Evolutionary conservation across 129 eudicot species (phyloP), one percentile per base, ranked within the genome.

Genomic region (Flaveria brownii): DNA sequence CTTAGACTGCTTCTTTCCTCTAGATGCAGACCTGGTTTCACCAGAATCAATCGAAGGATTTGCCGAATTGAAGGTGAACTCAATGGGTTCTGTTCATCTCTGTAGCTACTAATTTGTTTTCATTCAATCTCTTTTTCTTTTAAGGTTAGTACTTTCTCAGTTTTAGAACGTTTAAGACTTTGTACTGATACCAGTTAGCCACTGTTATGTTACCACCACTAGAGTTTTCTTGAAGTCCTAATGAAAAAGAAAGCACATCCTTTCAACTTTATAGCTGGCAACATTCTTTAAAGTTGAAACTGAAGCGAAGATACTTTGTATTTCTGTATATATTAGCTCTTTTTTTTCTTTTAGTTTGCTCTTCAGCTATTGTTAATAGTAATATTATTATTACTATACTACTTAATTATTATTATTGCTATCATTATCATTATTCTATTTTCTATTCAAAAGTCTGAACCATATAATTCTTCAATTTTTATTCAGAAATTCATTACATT

Each of bases 51-150:
- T 93, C 16, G 36, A 67, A 25, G 98, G 98, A 2, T 88, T 90
- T 73, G 49, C 86, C n/a, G 86, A 87, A 13, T 89, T 93, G 79
- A 86, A 93, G 92, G 98, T 88, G 57, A 78, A 39, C 26, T 76
- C 61, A 64, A 28, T 28, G 64, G 77, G 77, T 45, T 23, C 39
- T 45, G 6, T 11, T 75, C 50, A 25, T 26, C 9, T 33, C 47
- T 63, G 49, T 28, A 47, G 47, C 79, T 64, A 30, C 15, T 63
- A 7, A 23, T 46, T 75, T 75, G 10, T 75, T 75, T 64, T 28
- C 51, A 11, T 64, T 75, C 36, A 20, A 45, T 64, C 47, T 33
- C 22, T 8, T 75, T 17, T 49, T 70, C 50, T 23, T 54, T 49
- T 39, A 20, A 13, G 15, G 45, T 33, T 25, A 7, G 26, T 45